These are phyloP conservation scores for Penicillium angulare DNA, from an alignment of 495 filamentous ascomycete genomes.

Conservation along the genomic window DNA sequence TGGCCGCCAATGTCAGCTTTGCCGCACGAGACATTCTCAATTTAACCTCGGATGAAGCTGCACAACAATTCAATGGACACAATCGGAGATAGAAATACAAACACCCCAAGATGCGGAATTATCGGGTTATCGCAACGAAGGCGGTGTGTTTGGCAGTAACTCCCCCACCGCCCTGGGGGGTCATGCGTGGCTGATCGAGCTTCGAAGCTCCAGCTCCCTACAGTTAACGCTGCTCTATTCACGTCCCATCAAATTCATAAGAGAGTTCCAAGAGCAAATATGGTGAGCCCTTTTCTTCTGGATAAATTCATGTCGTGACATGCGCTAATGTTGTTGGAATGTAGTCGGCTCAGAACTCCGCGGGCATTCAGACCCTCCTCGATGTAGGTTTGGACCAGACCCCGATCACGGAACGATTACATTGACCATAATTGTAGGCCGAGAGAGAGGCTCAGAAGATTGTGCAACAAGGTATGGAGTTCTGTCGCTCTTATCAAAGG, in stretches of 20 bases:
- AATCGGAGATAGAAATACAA: neutral
- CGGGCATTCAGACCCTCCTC: constrained; percentile 96
- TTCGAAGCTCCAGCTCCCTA: constrained; percentile 34
- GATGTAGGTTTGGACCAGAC: constrained; percentile 66
- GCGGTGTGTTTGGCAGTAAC: constrained; percentile 37
- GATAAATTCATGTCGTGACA: neutral
- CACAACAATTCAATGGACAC: neutral
- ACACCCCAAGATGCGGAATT: constrained; percentile 19
- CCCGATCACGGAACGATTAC: neutral
- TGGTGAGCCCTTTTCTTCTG: constrained; percentile 31
- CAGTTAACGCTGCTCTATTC: constrained; percentile 7
- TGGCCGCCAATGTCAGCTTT: constrained; percentile 78
- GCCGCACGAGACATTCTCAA: constrained; percentile 78
- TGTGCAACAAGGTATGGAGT: constrained; percentile 77
- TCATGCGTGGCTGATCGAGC: constrained; percentile 38
- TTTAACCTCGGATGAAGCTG: neutral
- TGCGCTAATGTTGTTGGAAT: constrained; percentile 27
- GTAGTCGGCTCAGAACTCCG: constrained; percentile 96
- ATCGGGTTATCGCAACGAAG: constrained; percentile 32
- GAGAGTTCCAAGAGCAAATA: constrained; percentile 26
- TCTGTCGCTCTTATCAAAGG: neutral
- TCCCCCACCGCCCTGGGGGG: constrained; percentile 35
- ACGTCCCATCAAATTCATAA: constrained; percentile 6
- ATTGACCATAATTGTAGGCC: constrained; percentile 59
- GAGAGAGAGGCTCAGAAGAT: constrained; percentile 99